phyloP scores from a whole-genome alignment of 768 basidiomycete species.

The Podaxis sp. region DNA sequence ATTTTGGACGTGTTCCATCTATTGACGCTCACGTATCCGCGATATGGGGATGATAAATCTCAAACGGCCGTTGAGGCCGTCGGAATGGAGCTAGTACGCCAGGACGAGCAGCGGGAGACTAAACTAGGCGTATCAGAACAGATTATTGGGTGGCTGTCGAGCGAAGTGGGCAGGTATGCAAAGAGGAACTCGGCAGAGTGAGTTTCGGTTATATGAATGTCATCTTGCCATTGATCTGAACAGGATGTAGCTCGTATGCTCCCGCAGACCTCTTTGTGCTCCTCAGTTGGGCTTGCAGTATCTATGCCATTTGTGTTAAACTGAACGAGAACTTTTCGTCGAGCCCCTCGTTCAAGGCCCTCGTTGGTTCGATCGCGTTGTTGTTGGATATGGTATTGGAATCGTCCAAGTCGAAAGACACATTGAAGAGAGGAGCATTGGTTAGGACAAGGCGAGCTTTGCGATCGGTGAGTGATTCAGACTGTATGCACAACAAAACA shows the following conservation, averaged over 20 bases:
- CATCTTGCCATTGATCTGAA: constrained; percentile 15
- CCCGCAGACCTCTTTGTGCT: constrained; percentile 66
- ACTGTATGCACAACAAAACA: neutral
- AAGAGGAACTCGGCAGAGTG: constrained; percentile 59
- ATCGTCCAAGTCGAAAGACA: constrained; percentile 50
- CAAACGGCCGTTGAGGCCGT: constrained; percentile 70
- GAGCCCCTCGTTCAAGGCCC: constrained; percentile 48
- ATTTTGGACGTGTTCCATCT: constrained; percentile 70
- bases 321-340: constrained; percentile 43
- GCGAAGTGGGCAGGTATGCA: constrained; percentile 60
- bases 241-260: constrained; percentile 46
- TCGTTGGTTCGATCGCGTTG: constrained; percentile 57
- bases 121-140: constrained; percentile 66
- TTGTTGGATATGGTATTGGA: constrained; percentile 63
- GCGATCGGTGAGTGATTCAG: constrained; percentile 49
- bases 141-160: constrained; percentile 73
- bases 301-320: constrained; percentile 55
- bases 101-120: constrained; percentile 55
- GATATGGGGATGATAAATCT: constrained; percentile 73
- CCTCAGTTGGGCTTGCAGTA: constrained; percentile 66
- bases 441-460: constrained; percentile 66
- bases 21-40: constrained; percentile 73
- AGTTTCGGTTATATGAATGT: constrained; percentile 22
- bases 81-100: constrained; percentile 60
- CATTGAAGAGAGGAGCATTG: constrained; percentile 60